Conservation (phyloP, 345 rosid species). For the Brassica nigra region DNA sequence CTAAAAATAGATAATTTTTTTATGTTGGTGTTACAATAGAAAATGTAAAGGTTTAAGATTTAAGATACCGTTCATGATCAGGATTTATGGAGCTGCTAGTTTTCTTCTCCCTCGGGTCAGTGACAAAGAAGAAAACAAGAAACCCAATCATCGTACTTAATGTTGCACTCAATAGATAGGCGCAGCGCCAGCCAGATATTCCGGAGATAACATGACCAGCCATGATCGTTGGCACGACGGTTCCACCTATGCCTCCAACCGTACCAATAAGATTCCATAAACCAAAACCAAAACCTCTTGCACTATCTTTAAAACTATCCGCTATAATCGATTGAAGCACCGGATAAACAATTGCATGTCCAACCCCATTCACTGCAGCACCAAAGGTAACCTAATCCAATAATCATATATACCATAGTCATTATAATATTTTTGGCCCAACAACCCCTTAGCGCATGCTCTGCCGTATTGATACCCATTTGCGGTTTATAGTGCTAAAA, state of each 20-base stretch:
- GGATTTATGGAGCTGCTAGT: neutral
- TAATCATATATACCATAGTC: neutral
- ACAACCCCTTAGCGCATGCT: neutral
- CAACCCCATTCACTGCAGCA: conserved; percentile 85
- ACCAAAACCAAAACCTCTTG: conserved; percentile 88
- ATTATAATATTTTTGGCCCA: neutral
- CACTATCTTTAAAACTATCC: conserved; percentile 77
- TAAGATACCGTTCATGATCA: conserved; percentile 20
- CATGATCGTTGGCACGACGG: conserved; percentile 84
- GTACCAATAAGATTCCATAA: conserved; percentile 73
- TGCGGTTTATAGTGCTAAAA: no score
- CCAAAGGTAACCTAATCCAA: conserved; percentile 61
- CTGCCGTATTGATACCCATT: no score
- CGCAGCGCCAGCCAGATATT: conserved; percentile 84
- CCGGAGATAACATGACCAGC: conserved; percentile 71
- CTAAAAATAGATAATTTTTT: neutral
- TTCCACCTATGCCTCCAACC: conserved; percentile 85
- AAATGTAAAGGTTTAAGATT: neutral
- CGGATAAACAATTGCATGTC: conserved; percentile 89
- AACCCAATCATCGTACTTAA: conserved; percentile 65
- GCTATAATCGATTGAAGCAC: conserved; percentile 93
- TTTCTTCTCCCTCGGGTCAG: conserved; percentile 53
- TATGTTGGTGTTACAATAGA: neutral
- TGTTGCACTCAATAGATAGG: conserved; percentile 81
- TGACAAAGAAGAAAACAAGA: conserved; percentile 69